Conservation (phyloP, 208 protist species). For the Acanthamoeba comandoni region DNA sequence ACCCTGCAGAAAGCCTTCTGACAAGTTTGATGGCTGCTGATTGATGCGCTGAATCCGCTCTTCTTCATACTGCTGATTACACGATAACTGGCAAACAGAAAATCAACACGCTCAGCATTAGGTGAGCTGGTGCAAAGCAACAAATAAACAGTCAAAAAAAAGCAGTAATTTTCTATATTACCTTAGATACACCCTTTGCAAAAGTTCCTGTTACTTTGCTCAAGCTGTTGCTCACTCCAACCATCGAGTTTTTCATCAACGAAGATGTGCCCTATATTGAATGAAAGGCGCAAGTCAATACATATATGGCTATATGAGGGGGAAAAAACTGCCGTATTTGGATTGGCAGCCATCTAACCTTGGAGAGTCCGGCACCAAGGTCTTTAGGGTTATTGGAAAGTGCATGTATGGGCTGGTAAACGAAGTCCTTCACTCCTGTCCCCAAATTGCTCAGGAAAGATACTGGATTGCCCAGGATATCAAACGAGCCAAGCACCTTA, state of each 20-base stretch:
- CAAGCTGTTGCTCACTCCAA: conserved; percentile 82
- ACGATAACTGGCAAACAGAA: background rate
- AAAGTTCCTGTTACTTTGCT: conserved; percentile 82
- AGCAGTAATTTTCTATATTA: conserved; percentile 80
- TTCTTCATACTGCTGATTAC: conserved; percentile 19
- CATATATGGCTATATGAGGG: background rate
- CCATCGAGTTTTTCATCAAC: conserved; percentile 82
- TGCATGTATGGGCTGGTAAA: conserved; percentile 87
- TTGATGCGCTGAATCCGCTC: conserved; percentile 79
- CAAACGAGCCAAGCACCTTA: conserved; percentile 87
- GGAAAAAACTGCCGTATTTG: background rate
- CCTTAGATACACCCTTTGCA: conserved; percentile 77
- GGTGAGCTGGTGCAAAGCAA: background rate
- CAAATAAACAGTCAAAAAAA: background rate
- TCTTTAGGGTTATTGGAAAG: conserved; percentile 82
- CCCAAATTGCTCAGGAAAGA: conserved; percentile 85
- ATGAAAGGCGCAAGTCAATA: background rate
- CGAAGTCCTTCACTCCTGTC: conserved; percentile 88
- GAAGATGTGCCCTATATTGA: conserved; percentile 57
- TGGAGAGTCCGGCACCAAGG: conserved; percentile 82
- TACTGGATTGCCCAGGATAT: conserved; percentile 89
- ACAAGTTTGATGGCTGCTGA: conserved; percentile 34
- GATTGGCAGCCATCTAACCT: conserved; percentile 46
- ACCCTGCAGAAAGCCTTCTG: conserved; percentile 74
- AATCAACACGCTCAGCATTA: background rate